These are phyloP conservation scores for Exophiala calicioides DNA, from an alignment of 2,329 filamentous ascomycete genomes.

Conservation along the genomic window DNA sequence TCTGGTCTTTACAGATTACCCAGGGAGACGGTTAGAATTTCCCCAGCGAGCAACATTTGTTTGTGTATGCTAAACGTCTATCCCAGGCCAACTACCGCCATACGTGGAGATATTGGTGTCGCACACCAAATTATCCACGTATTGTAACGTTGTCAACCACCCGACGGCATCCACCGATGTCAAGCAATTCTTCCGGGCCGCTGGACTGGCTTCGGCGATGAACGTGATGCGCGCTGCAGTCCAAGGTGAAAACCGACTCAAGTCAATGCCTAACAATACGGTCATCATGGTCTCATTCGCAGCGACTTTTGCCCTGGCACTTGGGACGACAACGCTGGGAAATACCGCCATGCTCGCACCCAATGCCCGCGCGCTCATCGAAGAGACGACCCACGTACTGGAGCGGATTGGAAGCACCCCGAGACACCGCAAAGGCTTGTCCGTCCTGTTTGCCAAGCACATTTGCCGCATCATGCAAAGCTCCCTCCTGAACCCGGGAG, in stretches of 20 bases:
- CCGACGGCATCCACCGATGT: conserved; percentile 70
- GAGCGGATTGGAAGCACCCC: conserved; percentile 69
- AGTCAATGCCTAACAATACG: conserved; percentile 77
- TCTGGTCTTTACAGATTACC: conserved; percentile 61
- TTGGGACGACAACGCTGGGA: conserved; percentile 58
- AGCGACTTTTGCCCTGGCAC: conserved; percentile 66
- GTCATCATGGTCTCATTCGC: conserved; percentile 78
- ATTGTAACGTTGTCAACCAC: conserved; percentile 73
- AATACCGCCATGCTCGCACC: conserved; percentile 60
- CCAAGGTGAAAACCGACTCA: conserved; percentile 67
- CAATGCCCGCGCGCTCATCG: conserved; percentile 64
- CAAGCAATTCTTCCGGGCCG: conserved; percentile 71
- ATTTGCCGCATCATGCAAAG: conserved; percentile 41
- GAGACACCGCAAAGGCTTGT: conserved; percentile 66
- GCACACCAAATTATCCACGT: conserved; percentile 72
- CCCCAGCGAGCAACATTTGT: no score
- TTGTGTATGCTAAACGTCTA: no score
- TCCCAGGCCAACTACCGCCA: conserved; percentile 54
- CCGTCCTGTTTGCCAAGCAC: conserved; percentile 60
- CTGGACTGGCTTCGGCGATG: conserved; percentile 69
- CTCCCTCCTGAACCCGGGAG: conserved; percentile 17
- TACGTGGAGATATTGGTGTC: conserved; percentile 75
- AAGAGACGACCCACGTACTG: conserved; percentile 68
- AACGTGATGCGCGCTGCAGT: conserved; percentile 74
- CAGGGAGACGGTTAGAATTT: conserved; percentile 55